Percentiles rank a stretch among this genome's conserved stretches.
Evolutionary conservation across 352 stramenopile genomes (phyloP).

Genomic region (Phytophthora pseudosyringae): DNA sequence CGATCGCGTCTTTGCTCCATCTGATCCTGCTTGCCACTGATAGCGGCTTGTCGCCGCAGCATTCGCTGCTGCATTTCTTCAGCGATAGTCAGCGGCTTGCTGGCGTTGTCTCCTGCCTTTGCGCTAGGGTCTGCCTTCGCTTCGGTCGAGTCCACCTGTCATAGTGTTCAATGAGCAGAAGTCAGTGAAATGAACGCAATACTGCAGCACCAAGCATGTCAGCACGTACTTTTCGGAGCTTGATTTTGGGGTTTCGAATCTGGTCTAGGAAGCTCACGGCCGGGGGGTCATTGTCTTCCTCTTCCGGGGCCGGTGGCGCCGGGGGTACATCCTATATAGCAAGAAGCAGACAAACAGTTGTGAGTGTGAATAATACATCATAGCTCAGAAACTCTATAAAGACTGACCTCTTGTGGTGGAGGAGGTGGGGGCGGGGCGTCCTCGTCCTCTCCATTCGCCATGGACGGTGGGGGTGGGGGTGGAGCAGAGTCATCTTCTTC

Average conservation of each 20-base stretch:
- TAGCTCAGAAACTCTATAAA: neutral
- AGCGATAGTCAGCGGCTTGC: slow-evolving; percentile 72
- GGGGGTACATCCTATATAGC: slow-evolving; percentile 39
- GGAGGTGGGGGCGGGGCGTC: slow-evolving; percentile 52
- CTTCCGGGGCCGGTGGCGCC: slow-evolving; percentile 29
- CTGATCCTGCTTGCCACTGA: slow-evolving; percentile 86
- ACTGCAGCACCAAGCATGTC: neutral
- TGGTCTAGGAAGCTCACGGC: slow-evolving; percentile 58
- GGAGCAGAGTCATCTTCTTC: slow-evolving; percentile 52
- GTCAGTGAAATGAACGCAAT: slow-evolving; percentile 2
- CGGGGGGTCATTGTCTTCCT: slow-evolving; percentile 40
- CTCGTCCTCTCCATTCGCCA: slow-evolving; percentile 43
- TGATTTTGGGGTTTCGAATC: slow-evolving; percentile 67
- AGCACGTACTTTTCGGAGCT: slow-evolving; percentile 50
- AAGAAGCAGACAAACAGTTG: slow-evolving; percentile 1
- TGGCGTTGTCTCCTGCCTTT: slow-evolving; percentile 43
- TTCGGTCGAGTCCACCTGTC: slow-evolving; percentile 43
- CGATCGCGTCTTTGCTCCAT: slow-evolving; percentile 83
- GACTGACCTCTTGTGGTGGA: slow-evolving; percentile 43
- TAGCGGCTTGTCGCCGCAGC: slow-evolving; percentile 72
- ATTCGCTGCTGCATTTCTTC: slow-evolving; percentile 88
- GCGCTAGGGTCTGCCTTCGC: slow-evolving; percentile 37
- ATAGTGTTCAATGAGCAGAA: neutral
- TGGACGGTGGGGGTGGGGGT: slow-evolving; percentile 50
- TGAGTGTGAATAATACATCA: neutral